These are phyloP conservation scores for Mycena crocata DNA, from an alignment of 768 basidiomycete species.

Conservation along the genomic window DNA sequence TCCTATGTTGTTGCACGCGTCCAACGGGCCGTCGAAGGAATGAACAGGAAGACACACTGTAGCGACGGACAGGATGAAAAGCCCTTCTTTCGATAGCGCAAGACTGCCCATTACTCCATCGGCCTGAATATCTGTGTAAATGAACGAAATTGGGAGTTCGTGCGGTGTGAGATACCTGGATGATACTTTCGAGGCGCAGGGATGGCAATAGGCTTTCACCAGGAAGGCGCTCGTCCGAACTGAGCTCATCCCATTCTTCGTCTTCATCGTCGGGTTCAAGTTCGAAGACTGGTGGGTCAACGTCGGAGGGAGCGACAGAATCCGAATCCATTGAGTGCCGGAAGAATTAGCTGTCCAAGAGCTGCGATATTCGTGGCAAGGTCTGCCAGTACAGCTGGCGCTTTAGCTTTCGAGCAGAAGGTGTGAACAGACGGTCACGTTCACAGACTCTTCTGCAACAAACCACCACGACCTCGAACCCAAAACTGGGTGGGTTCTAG, in stretches of 20 bases:
- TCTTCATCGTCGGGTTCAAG: slow-evolving; percentile 52
- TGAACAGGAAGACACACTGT: slow-evolving; percentile 60
- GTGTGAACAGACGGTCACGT: too few species aligned
- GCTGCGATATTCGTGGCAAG: neutral
- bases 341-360: neutral
- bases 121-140: slow-evolving; percentile 60
- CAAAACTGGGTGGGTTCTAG: too few species aligned
- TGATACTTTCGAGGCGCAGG: slow-evolving; percentile 77
- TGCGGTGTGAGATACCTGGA: slow-evolving; percentile 17
- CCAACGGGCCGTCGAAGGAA: slow-evolving; percentile 13
- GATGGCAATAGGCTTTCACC: slow-evolving; percentile 79
- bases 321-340: slow-evolving; percentile 26
- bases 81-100: slow-evolving; percentile 79
- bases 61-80: slow-evolving; percentile 80
- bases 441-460: too few species aligned
- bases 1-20: slow-evolving; percentile 61
- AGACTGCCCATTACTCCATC: slow-evolving; percentile 75
- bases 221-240: slow-evolving; percentile 67
- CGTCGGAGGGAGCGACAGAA: slow-evolving; percentile 28
- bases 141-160: neutral
- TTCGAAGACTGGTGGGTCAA: slow-evolving; percentile 14
- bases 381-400: slow-evolving; percentile 10
- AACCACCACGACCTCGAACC: too few species aligned
- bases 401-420: too few species aligned
- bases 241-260: slow-evolving; percentile 76